Percentiles rank a stretch among this genome's conserved stretches.
Evolutionary conservation across 2,329 filamentous ascomycete species (phyloP).

Genomic region (Parastagonospora nodorum): DNA sequence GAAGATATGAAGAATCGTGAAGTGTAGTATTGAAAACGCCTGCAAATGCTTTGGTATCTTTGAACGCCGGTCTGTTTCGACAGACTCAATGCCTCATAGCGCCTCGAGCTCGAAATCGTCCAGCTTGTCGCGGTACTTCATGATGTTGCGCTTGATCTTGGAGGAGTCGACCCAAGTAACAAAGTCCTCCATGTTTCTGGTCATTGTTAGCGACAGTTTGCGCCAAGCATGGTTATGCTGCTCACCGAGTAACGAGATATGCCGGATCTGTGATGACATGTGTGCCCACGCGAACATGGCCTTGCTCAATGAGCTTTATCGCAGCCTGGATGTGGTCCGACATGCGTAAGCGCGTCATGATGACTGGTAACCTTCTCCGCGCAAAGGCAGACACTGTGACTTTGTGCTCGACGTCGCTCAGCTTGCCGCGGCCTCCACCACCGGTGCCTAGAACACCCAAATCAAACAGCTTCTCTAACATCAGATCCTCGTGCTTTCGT

Average conservation of each 20-base stretch:
- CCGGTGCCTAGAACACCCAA: constrained; percentile 83
- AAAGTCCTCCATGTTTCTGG: constrained; percentile 86
- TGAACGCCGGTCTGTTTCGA: constrained; percentile 29
- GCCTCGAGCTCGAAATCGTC: constrained; percentile 85
- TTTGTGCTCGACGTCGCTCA: constrained; percentile 77
- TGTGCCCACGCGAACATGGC: constrained; percentile 88
- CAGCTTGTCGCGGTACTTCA: constrained; percentile 92
- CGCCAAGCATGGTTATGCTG: neutral
- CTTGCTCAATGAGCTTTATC: constrained; percentile 88
- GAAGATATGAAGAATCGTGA: neutral
- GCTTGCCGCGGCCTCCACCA: constrained; percentile 65
- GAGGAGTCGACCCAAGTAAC: constrained; percentile 95
- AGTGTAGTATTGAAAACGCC: constrained; percentile 13
- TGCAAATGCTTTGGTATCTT: constrained; percentile 17
- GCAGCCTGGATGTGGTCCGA: constrained; percentile 82
- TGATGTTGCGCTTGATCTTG: constrained; percentile 96
- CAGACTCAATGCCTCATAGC: constrained; percentile 13
- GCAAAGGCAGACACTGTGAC: constrained; percentile 91
- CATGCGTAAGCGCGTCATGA: constrained; percentile 92
- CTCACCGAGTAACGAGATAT: constrained; percentile 74
- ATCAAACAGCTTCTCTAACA: constrained; percentile 90
- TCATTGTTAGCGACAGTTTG: constrained; percentile 4
- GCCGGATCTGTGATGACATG: constrained; percentile 90
- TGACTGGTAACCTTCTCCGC: constrained; percentile 78
- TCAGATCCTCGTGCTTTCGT: constrained; percentile 80